These are phyloP conservation scores for Pseudozyma tsukubaensis DNA, from an alignment of 1,284 basidiomycete species.

Conservation along the genomic window DNA sequence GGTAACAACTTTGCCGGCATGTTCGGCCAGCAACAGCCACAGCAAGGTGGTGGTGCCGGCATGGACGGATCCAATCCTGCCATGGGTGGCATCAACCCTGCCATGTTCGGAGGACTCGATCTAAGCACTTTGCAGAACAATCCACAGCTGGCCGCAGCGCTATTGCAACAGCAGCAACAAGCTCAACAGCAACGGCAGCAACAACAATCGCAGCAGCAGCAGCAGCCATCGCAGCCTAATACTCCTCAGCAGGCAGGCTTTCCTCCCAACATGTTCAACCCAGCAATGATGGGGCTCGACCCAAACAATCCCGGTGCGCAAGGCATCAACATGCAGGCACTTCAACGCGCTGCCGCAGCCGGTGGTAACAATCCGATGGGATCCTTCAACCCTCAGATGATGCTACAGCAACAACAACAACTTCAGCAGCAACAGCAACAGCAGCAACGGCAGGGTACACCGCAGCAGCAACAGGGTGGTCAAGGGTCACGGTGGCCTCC, in stretches of 20 bases:
- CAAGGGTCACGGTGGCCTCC: conserved; percentile 36
- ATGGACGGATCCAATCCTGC: conserved; percentile 32
- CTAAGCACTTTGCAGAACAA: conserved; percentile 47
- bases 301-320: conserved; percentile 30
- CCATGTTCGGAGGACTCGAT: conserved; percentile 49
- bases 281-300: conserved; percentile 41
- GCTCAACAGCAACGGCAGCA: conserved; percentile 35
- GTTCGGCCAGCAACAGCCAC: conserved; percentile 46
- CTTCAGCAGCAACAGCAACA: conserved; percentile 34
- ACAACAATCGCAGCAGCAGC: conserved; percentile 37
- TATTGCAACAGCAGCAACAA: conserved; percentile 42
- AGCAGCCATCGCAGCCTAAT: conserved; percentile 28
- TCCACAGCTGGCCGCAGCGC: conserved; percentile 36
- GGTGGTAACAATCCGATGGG: conserved; percentile 37
- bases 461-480: conserved; percentile 21
- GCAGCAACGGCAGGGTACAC: conserved; percentile 31
- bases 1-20: conserved; percentile 52
- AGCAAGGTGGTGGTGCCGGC: conserved; percentile 23
- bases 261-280: conserved; percentile 42
- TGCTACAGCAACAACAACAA: conserved; percentile 47
- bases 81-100: conserved; percentile 44
- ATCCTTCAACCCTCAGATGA: conserved; percentile 49
- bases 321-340: conserved; percentile 44
- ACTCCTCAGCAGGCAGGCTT: conserved; percentile 35
- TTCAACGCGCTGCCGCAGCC: conserved; percentile 45